phyloP scores from a whole-genome alignment of 768 basidiomycete genomes.

The Tylopilus sp. region DNA sequence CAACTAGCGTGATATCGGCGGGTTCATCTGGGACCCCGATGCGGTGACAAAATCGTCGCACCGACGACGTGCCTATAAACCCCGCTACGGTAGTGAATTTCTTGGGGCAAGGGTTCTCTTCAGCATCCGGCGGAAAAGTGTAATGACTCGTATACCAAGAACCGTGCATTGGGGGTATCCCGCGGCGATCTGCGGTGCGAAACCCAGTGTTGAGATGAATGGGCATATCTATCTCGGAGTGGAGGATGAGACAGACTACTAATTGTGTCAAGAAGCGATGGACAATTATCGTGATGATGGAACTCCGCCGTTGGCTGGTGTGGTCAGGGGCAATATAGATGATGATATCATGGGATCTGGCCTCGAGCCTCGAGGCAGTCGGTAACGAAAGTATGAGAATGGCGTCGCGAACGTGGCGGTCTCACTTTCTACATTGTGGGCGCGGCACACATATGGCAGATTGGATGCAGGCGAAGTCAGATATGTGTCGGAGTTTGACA shows the following conservation, averaged over 20 bases:
- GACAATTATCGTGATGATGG: neutral
- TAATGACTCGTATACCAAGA: neutral
- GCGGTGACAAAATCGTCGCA: neutral
- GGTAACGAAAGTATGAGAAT: neutral
- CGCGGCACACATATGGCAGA: neutral
- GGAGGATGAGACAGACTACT: neutral
- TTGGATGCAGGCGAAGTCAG: conserved; percentile 2
- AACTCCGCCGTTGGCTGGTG: neutral
- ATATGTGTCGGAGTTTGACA: conserved; percentile 10
- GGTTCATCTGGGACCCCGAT: conserved; percentile 1
- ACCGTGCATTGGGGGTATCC: conserved; percentile 1
- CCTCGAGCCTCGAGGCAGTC: neutral
- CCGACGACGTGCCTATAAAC: neutral
- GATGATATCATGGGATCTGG: conserved; percentile 3
- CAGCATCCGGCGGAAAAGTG: neutral
- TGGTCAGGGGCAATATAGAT: conserved; percentile 5
- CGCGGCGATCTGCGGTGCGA: conserved; percentile 5
- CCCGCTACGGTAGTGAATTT: neutral
- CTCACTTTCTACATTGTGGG: conserved; percentile 7
- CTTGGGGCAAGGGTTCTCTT: neutral
- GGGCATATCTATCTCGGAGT: neutral
- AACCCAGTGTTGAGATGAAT: neutral
- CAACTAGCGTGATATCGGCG: neutral
- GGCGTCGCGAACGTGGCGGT: conserved; percentile 3
- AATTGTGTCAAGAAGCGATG: neutral